phyloP scores from a whole-genome alignment of 2,329 filamentous ascomycete species.

The Laburnicola sp. region DNA sequence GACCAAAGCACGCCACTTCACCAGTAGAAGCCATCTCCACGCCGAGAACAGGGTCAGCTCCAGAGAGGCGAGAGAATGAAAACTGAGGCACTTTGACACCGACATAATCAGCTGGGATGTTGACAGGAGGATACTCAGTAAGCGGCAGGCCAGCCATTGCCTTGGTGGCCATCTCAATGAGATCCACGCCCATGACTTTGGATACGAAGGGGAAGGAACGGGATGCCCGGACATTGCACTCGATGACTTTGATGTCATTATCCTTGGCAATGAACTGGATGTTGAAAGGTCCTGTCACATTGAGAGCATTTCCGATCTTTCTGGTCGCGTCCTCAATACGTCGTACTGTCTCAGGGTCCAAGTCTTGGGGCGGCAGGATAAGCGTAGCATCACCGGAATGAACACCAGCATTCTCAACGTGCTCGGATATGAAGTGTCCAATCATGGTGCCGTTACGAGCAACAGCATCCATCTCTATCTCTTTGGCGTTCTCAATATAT shows the following conservation, averaged over 20 bases:
- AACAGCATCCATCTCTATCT: conserved; percentile 99
- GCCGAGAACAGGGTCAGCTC: conserved; percentile 92
- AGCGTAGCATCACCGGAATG: conserved; percentile 97
- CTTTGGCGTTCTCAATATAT: conserved; percentile 98
- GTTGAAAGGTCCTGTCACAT: conserved; percentile 96
- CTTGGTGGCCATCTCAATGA: conserved; percentile 98
- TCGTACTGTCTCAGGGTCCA: conserved; percentile 83
- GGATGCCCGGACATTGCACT: conserved; percentile 96
- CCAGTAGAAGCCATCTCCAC: conserved; percentile 99
- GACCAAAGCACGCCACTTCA: conserved; percentile 94
- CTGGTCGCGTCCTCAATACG: conserved; percentile 92
- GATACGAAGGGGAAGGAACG: conserved; percentile 97
- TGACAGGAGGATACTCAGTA: conserved; percentile 75
- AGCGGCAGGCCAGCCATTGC: conserved; percentile 88
- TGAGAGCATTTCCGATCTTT: conserved; percentile 92
- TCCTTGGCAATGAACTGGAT: conserved; percentile 99
- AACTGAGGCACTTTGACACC: conserved; percentile 99
- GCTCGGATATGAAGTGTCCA: conserved; percentile 96
- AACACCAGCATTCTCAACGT: conserved; percentile 97
- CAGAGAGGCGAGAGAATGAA: conserved; percentile 95
- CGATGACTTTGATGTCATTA: conserved; percentile 99
- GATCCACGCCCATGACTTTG: conserved; percentile 96
- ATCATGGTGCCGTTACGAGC: conserved; percentile 86
- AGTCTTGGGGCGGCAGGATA: conserved; percentile 90
- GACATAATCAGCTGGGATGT: conserved; percentile 78